Evolutionary conservation across 2,329 filamentous ascomycete genomes (phyloP).

Genomic region (Exophiala lecanii-corni): DNA sequence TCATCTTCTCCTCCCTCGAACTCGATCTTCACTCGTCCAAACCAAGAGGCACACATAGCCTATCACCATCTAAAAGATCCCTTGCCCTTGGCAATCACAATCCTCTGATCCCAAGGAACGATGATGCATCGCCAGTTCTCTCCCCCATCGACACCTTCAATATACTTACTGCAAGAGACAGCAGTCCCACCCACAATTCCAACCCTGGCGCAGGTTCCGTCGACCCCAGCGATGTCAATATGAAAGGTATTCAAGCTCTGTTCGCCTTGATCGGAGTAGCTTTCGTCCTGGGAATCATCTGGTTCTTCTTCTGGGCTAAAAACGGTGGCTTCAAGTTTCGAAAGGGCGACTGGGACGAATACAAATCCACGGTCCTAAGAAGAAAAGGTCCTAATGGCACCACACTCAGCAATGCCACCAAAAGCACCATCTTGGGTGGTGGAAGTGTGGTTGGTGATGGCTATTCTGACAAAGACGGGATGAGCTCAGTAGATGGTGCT

Average conservation of each 20-base stretch:
- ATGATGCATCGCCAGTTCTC: slow-evolving; percentile 16
- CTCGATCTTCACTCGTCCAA: slow-evolving; percentile 22
- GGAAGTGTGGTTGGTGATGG: slow-evolving; percentile 62
- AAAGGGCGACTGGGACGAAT: slow-evolving; percentile 92
- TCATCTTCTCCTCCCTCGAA: slow-evolving; percentile 26
- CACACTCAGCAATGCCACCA: slow-evolving; percentile 75
- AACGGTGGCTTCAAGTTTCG: slow-evolving; percentile 90
- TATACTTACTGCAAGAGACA: slow-evolving; percentile 29
- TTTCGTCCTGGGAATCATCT: slow-evolving; percentile 72
- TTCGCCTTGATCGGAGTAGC: slow-evolving; percentile 77
- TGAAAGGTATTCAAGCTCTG: slow-evolving; percentile 69
- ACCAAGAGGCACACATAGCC: slow-evolving; percentile 1
- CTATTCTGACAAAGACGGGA: slow-evolving; percentile 59
- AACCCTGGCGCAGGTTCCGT: slow-evolving; percentile 34
- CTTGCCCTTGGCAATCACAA: slow-evolving; percentile 5
- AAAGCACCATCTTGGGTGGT: slow-evolving; percentile 78
- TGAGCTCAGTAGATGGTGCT: slow-evolving; percentile 34
- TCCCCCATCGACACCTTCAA: slow-evolving; percentile 29
- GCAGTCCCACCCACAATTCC: slow-evolving; percentile 22
- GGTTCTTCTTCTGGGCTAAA: slow-evolving; percentile 99
- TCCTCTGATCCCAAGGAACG: slow-evolving; percentile 14
- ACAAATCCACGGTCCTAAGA: slow-evolving; percentile 89
- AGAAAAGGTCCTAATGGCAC: slow-evolving; percentile 86
- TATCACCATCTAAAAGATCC: slow-evolving; percentile 11
- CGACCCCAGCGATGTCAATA: slow-evolving; percentile 41